phyloP scores from a whole-genome alignment of 306 rosid genomes.

The Inga leiocalycina region DNA sequence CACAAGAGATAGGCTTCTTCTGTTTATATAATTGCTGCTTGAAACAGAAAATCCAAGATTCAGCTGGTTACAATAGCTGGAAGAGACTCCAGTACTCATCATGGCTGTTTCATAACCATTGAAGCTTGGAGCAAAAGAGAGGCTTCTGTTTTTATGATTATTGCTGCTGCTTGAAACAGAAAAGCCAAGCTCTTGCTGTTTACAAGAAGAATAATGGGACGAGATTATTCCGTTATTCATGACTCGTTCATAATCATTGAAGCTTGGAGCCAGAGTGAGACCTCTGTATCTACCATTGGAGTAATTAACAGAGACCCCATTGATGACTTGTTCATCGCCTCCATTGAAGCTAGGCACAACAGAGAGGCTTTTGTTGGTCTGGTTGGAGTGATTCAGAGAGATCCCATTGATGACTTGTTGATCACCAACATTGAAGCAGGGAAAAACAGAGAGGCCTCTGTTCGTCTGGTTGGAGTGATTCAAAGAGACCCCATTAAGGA shows the following conservation, averaged over 20 bases:
- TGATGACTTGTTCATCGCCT: neutral
- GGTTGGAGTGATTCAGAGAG: neutral
- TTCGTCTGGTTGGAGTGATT: neutral
- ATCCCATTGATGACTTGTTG: neutral
- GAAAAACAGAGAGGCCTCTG: neutral
- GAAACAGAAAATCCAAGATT: neutral
- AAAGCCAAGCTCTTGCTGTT: neutral
- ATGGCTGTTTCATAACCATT: neutral
- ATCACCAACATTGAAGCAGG: neutral
- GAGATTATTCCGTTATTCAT: neutral
- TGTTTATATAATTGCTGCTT: neutral
- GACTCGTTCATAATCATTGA: neutral
- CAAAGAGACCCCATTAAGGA: neutral
- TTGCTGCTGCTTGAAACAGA: neutral
- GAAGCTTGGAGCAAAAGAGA: neutral
- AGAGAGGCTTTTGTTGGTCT: neutral
- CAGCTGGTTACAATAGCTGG: neutral
- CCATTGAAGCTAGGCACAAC: neutral
- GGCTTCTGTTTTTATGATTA: neutral
- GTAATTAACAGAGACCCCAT: neutral
- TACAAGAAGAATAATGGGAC: neutral
- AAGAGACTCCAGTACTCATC: neutral
- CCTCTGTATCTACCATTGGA: neutral
- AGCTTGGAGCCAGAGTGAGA: neutral
- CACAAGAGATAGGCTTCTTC: neutral